Evolutionary conservation across 2,329 filamentous ascomycete genomes (phyloP), one percentile per base, ranked within the genome.

Genomic region (Capronia epimyces): DNA sequence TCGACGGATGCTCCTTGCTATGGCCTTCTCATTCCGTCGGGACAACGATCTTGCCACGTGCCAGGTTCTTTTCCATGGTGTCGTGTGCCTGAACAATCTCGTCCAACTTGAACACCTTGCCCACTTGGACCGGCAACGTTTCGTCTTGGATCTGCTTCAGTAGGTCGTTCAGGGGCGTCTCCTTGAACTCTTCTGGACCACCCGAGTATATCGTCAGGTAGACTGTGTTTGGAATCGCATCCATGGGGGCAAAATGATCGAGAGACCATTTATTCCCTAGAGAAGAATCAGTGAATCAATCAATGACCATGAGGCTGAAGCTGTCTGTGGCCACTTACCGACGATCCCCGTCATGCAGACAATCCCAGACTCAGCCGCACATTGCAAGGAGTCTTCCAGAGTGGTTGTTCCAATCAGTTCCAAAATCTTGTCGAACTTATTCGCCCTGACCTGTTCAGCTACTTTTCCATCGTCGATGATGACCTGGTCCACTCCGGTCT

Each of bases 331-430:
- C 4, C 9, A 46, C 54, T 53, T 37, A 3, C 71, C 71, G 10
- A 74, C 69, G 22, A 74, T 73, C 1, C 73, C 74, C 0, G 69
- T 67, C 67, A 76, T 66, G 52, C 71, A 75, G 1, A 75, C 69
- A 16, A 67, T 68, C 0, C 74, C 74, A 3, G 66, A 65, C 22
- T 62, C 49, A 27, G 62, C 64, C 1, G 64, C 63, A 62, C 71
- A 73, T 16, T 61, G 54, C 48, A 76, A 52, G n/a, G 71, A 75
- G 53, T 76, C 74, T 3, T 62, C 56, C 20, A 77, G 56, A 0
- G 69, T 72, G 1, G 63, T 67, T 1, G 67, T 68, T 0, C 73
- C 74, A 18, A 74, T 65, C 7, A 77, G 62, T 59, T 77, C 73
- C 12, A 76, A 64, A 3, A 75, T 66, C 52, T 75, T 75, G 52